These are phyloP conservation scores for Triticum aestivum DNA, from an alignment of 176 grass and related monocot genomes.

Conservation along the genomic window IWGSC_CS_RefSeq_v2.1 NC_057814.1:552800109-552800608, in stretches of 20 bases:
- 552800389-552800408: slow-evolving; percentile 30
- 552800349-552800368: slow-evolving; percentile 19
- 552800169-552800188: slow-evolving; percentile 40
- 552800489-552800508: slow-evolving; percentile 32
- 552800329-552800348: neutral
- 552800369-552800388: slow-evolving; percentile 32
- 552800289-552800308: neutral
- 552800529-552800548: slow-evolving; percentile 40
- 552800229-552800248: neutral
- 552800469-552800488: neutral
- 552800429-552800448: slow-evolving; percentile 31
- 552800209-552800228: neutral
- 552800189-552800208: neutral
- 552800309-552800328: slow-evolving; percentile 39
- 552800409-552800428: slow-evolving; percentile 13
- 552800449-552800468: slow-evolving; percentile 6
- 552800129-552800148: slow-evolving; percentile 20
- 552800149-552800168: slow-evolving; percentile 27
- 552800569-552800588: slow-evolving; percentile 43
- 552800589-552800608: slow-evolving; percentile 28
- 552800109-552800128: neutral
- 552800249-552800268: neutral
- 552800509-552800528: slow-evolving; percentile 41
- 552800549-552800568: slow-evolving; percentile 28
- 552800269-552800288: neutral